Evolutionary conservation across 768 basidiomycete species (phyloP).

Genomic region (Rhodotorula toruloides): DNA sequence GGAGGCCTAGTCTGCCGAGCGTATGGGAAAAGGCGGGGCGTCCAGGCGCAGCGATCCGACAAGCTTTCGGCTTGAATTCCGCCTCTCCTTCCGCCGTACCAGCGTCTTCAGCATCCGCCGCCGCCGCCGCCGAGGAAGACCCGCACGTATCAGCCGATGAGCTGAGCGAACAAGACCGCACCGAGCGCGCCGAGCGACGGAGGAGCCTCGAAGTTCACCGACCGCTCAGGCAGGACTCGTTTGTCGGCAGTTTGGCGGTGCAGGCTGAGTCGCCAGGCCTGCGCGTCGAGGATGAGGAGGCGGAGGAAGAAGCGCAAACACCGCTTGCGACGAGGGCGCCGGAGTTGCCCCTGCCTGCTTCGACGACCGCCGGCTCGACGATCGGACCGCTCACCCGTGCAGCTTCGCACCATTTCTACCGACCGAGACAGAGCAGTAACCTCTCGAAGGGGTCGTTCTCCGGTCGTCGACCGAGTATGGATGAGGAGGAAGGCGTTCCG

Average conservation of each 20-base stretch:
- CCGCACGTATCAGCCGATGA: background rate
- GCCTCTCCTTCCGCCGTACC: background rate
- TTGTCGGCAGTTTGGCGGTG: background rate
- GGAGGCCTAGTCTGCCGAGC: constrained; percentile 49
- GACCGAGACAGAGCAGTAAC: constrained; percentile 32
- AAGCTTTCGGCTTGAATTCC: constrained; percentile 41
- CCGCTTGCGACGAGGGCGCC: constrained; percentile 27
- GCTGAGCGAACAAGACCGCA: constrained; percentile 7
- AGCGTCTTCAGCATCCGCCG: constrained; percentile 1
- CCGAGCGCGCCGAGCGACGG: constrained; percentile 19
- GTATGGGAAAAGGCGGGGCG: constrained; percentile 50
- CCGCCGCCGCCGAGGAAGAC: background rate
- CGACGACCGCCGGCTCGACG: constrained; percentile 3
- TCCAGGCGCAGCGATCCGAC: constrained; percentile 44
- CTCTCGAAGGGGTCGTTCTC: constrained; percentile 23
- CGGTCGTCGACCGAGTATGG: constrained; percentile 3
- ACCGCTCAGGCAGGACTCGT: constrained; percentile 21
- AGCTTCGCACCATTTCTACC: constrained; percentile 33
- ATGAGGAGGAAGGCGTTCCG: background rate
- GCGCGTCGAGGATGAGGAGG: constrained; percentile 2
- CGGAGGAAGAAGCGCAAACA: constrained; percentile 9
- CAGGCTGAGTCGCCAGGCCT: background rate
- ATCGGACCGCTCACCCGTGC: constrained; percentile 14
- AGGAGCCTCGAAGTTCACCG: constrained; percentile 29
- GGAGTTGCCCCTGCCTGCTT: background rate